Evolutionary conservation across 371 early-diverging fungal genomes (phyloP), one percentile per base, ranked within the genome.

Genomic region (Conidiobolus incongruus): DNA sequence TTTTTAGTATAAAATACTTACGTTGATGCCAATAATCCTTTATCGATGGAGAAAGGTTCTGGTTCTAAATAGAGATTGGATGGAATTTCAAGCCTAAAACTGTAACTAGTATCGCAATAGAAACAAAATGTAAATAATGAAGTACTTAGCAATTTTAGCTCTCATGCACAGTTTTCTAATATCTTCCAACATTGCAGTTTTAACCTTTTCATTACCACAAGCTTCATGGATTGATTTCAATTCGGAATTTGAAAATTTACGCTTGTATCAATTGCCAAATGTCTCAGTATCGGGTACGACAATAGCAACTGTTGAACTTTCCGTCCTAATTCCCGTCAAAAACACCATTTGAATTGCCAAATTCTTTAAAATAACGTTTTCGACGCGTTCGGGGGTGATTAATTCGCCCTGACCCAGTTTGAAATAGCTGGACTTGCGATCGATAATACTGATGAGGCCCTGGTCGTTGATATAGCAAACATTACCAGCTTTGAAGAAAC

Each of bases 371-470:
- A 53, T 51, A 42, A 51, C 45, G 17, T 44, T 53, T 35, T 63
- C 61, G 19, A 63, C 72, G 54, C 89, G 93, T 55, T 98, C 99
- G 2, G 96, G 97, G 0, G 93, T 90, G 50, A 99, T 74, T 61
- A 95, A 98, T 64, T 99, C 99, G 33, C 95, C 95, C 55, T 75
- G 78, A 8, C 65, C 54, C 37, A 74, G 48, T 50, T 99, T 99
- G 72, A 99, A 96, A 42, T 95, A 88, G 52, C 91, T 89, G 68
- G 97, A 97, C 56, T 83, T 82, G 32, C 99, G 68, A 60, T 97
- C 99, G 53, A 96, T 79, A 50, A 98, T 81, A 1, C 55, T 50
- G 11, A 89, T 45, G 8, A 58, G 49, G 38, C 77, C 80, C 35
- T 69, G 54, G 11, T 44, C 41, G 20, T 62, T 58, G 35, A 89